A percentile compares a stretch with the other conserved stretches of the same genome.
Evolutionary conservation across 148 eudicot genomes (phyloP).

Genomic region (Silene conica): DNA sequence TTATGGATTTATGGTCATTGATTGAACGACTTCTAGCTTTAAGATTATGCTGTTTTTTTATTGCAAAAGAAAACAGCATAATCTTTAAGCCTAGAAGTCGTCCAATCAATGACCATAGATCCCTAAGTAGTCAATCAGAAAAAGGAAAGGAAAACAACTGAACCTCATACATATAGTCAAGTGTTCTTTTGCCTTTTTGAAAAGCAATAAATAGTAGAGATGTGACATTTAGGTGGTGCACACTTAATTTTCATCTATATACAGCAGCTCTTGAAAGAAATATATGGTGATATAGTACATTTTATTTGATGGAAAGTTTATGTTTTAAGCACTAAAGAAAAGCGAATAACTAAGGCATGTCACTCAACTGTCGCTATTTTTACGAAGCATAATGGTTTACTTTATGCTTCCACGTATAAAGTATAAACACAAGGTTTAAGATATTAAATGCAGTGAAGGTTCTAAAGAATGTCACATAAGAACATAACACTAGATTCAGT

Average conservation of each 20-base stretch:
- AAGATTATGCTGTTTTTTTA: no score
- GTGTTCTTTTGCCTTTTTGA: not conserved
- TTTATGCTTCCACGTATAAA: not conserved
- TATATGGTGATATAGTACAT: not conserved
- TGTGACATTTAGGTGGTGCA: not conserved
- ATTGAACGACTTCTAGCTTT: no score
- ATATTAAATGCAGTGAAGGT: not conserved
- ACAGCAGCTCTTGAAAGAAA: not conserved
- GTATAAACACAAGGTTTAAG: not conserved
- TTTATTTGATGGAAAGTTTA: not conserved
- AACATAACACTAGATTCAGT: not conserved
- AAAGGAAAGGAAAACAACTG: no score
- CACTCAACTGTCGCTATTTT: not conserved
- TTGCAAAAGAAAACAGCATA: no score
- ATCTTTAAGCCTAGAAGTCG: no score
- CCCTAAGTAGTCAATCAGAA: no score
- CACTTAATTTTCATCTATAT: not conserved
- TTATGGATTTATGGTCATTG: no score
- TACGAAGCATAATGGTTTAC: not conserved
- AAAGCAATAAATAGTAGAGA: not conserved
- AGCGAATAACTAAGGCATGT: not conserved
- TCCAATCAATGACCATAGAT: no score
- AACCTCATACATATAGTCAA: no score
- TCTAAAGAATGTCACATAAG: not conserved
- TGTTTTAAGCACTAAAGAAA: not conserved